Conservation (phyloP, 345 rosid species). For the Litchi chinensis region DNA sequence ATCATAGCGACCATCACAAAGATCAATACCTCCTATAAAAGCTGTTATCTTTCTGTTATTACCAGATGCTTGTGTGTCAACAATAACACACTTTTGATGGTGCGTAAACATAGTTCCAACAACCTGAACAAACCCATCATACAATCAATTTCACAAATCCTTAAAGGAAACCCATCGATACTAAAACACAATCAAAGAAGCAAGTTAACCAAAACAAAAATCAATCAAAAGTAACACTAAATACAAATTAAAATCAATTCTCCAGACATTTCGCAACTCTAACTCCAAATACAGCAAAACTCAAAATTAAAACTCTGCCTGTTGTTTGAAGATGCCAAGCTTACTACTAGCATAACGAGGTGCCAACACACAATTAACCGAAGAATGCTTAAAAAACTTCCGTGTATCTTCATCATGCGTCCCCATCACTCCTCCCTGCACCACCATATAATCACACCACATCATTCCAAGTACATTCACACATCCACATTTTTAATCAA, state of each 20-base stretch:
- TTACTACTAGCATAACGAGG: slow-evolving; percentile 92
- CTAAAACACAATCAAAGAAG: slow-evolving; percentile 3
- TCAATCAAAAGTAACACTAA: background rate
- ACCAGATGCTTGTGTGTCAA: slow-evolving; percentile 82
- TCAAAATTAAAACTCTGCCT: slow-evolving; percentile 44
- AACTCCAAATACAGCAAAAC: background rate
- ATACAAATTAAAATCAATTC: background rate
- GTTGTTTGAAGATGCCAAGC: slow-evolving; percentile 76
- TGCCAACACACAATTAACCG: slow-evolving; percentile 88
- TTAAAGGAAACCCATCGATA: background rate
- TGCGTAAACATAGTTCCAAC: slow-evolving; percentile 92
- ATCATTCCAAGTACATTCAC: slow-evolving; percentile 4
- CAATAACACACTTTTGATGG: slow-evolving; percentile 90
- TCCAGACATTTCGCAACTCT: background rate
- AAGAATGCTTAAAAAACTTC: slow-evolving; percentile 93
- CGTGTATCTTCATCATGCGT: slow-evolving; percentile 94
- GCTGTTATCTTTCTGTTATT: slow-evolving; percentile 80
- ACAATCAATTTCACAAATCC: slow-evolving; percentile 18
- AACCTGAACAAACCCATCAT: slow-evolving; percentile 48
- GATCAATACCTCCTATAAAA: slow-evolving; percentile 91
- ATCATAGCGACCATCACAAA: slow-evolving; percentile 98
- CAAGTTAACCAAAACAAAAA: background rate
- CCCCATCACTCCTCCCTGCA: slow-evolving; percentile 84
- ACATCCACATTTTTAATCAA: background rate
- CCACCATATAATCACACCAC: slow-evolving; percentile 27